Percentiles rank a stretch among this genome's conserved stretches.
Conservation (phyloP, 352 stramenopile genomes). For the Phytophthora crassamura region DNA sequence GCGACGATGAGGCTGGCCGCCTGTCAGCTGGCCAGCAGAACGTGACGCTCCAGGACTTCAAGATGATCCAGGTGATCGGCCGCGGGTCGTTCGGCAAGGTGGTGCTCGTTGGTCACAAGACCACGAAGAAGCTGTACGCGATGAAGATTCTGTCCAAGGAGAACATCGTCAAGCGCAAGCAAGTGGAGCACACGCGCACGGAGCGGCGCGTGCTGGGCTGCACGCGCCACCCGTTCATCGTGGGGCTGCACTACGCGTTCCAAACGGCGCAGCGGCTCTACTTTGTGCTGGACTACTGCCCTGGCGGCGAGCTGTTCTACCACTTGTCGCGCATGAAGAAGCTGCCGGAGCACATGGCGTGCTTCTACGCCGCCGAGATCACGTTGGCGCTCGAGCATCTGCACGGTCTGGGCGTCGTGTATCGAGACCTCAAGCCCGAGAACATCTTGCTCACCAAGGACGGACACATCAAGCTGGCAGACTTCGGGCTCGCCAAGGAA, state of each 20-base stretch:
- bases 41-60: conserved; percentile 75
- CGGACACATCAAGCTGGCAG: conserved; percentile 90
- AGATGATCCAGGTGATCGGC: conserved; percentile 91
- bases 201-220: conserved; percentile 87
- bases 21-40: conserved; percentile 44
- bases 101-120: conserved; percentile 83
- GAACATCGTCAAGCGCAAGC: conserved; percentile 90
- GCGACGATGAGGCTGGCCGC: conserved; percentile 46
- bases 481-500: conserved; percentile 88
- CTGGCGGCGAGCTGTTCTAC: conserved; percentile 92
- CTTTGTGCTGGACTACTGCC: too few species aligned
- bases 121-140: conserved; percentile 89
- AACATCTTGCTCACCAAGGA: conserved; percentile 92
- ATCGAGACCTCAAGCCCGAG: conserved; percentile 92
- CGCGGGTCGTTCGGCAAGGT: conserved; percentile 94
- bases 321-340: conserved; percentile 90
- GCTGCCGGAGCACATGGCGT: conserved; percentile 87
- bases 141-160: conserved; percentile 95
- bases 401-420: conserved; percentile 84
- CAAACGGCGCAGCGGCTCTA: conserved; percentile 93
- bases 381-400: conserved; percentile 86
- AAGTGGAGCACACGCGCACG: conserved; percentile 90
- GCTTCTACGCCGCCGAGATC: conserved; percentile 91
- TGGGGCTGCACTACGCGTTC: conserved; percentile 88
- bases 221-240: conserved; percentile 89